phyloP scores from a whole-genome alignment of 2,329 filamentous ascomycete species.

The Diaporthe longicolla region DNA sequence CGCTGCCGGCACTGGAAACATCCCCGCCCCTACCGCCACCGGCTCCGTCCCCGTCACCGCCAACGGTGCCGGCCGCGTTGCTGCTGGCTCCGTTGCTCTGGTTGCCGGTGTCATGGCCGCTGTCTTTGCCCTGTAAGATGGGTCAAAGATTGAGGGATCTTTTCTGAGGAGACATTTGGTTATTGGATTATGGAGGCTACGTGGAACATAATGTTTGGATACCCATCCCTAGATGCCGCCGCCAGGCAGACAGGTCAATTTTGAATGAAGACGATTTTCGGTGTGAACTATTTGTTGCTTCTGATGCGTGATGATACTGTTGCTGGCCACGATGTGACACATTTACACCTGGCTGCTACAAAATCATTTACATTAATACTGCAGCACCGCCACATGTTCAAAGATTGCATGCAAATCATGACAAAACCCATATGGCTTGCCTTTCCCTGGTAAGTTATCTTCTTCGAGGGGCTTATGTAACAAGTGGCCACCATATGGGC shows the following conservation, averaged over 20 bases:
- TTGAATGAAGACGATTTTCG: conserved; percentile 32
- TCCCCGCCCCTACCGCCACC: conserved; percentile 48
- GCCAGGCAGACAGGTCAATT: conserved; percentile 16
- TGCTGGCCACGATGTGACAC: too few species aligned
- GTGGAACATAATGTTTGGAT: conserved; percentile 34
- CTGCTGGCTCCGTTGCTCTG: conserved; percentile 56
- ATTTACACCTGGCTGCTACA: too few species aligned
- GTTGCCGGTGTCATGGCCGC: conserved; percentile 58
- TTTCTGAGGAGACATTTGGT: neutral
- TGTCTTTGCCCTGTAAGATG: conserved; percentile 48
- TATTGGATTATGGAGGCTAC: conserved; percentile 5
- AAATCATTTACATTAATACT: too few species aligned
- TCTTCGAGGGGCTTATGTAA: too few species aligned
- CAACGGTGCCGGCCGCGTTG: conserved; percentile 51
- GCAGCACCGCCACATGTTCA: too few species aligned
- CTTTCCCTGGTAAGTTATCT: too few species aligned
- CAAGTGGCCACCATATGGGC: too few species aligned
- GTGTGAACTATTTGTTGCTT: neutral
- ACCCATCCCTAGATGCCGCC: conserved; percentile 32
- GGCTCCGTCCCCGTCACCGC: conserved; percentile 16
- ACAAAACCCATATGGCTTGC: too few species aligned
- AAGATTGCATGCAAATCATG: too few species aligned
- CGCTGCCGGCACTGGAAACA: conserved; percentile 45
- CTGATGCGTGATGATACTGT: too few species aligned
- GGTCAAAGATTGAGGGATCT: neutral